Evolutionary conservation across 441 rosid genomes (phyloP), one percentile per base, ranked within the genome.

Genomic region (Pelargonium citronellum): DNA sequence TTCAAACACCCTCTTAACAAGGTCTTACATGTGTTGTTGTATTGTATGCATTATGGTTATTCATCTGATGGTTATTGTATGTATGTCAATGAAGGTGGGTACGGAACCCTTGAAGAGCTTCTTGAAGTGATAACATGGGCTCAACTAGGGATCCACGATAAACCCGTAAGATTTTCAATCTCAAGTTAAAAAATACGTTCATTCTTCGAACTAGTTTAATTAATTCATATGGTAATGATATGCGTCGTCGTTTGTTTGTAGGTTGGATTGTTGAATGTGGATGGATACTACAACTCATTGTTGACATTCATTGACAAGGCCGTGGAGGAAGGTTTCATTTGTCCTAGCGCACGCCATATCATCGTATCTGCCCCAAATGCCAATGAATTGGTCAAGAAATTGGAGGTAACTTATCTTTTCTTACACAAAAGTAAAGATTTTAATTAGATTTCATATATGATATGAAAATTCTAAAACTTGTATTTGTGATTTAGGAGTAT

Each of bases 31-130:
- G 24, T 22, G 24, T 22, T 22, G 24, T 22, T 22, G 24, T 22
- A 22, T 22, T 22, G 24, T 22, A 22, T 22, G 24, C 24, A 22
- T 22, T 22, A 22, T 22, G 24, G 1, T 22, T 22, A 22, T 22
- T 1, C 0, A 22, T 22, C 24, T 22, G 3, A 27, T 1, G 0
- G 30, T 27, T 63, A 4, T 5, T 10, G 24, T 22, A 22, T 22
- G 24, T 22, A 39, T 67, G 7, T 51, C 8, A 53, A 15, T 71
- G 67, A 75, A 92, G 98, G 98, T 71, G 98, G 98, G 44, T 94
- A 94, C 81, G 98, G 98, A 61, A 94, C 98, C 39, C 91, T 94
- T 27, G 98, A 93, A 81, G 98, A 93, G 79, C 88, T 93, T 22
- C 90, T 27, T 27, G 30, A 27, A 27, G 30, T 27, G 15, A 93